Evolutionary conservation across 176 grass and related monocot genomes (phyloP), one percentile per base, ranked within the genome.

Genomic region (Poa pratensis): DNA sequence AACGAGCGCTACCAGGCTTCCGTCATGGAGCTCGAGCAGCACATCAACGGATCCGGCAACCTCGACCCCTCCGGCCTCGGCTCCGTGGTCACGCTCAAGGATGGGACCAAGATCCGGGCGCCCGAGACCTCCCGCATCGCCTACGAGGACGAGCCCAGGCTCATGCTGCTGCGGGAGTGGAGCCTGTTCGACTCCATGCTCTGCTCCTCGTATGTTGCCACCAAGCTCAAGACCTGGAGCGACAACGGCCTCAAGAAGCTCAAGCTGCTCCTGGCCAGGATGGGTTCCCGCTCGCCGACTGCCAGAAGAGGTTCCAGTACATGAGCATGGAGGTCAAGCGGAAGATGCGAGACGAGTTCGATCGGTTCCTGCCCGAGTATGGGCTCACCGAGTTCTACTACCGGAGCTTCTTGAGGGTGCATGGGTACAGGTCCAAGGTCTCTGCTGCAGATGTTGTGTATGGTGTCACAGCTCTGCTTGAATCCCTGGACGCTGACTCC

Each of bases 301-400:
- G 95, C 82, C 90, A 94, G 87, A 94, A 93, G 90, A 94, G 85
- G 50, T 97, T 93, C 82, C 90, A 89, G 82, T 94, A 97, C 90
- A 97, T 93, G 95, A 97, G 92, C 63, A 91, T 89, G 86, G 95
- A 94, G 82, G 95, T 94, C 69, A 97, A 97, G 69, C 84, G 86
- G 46, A 94, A 93, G 74, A 97, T 97, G 95, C 76, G 90, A 10
- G 92, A 92, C 23, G 88, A 94, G 82, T 97, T 97, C 2, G 88
- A 94, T 20, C 81, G 88, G 37, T 94, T 97, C 77, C 82, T 97
- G 83, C 95, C 92, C 0, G 90, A 97, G 71, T 92, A 91, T 67
- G 95, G 95, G 13, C 83, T 94, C 72, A 92, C 92, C 3, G 92
- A 97, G 45, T 87, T 97, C 81, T 97, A 94, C 80, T 97, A 92